Base-by-base conservation (phyloP, 1,284 basidiomycete genomes). In the Leucocoprinus gongylophorus region DNA sequence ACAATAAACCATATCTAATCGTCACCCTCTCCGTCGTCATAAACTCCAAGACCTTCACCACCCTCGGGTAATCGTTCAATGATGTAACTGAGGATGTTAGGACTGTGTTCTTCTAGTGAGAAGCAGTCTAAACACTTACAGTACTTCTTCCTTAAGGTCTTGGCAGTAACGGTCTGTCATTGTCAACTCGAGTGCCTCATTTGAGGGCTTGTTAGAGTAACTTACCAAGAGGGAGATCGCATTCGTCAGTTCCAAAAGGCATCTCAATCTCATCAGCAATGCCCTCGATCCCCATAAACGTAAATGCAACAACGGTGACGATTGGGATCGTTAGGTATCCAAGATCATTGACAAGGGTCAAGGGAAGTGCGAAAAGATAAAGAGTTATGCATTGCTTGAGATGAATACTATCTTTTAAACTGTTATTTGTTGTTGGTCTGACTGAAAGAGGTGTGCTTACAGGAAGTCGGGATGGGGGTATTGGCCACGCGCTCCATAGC, bases 231-330 rank as follows among this genome's bases (percentile, higher is more conserved):
- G 88, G 81, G 56, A 92, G 71, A 66, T 86, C 84, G 3, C 74
- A 71, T 12, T 75, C 69, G 61, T 87, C 82, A 28, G 70, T 68
- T 15, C 85, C 86, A 56, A 88, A 89, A 2, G 92, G 92, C 84
- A 89, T 88, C 65, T 95, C 92, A 57, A 94, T 90, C 68, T 93
- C 85, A 56, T 92, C 85, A 0, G 91, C 91, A 56, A 95, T 94
- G 9, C 91, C 91, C 69, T 95, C 93, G 50, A 95, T 87, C 10
- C 91, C 92, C 85, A 93, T 92, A 56, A 95, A 78, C 3, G 88
- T 93, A 69, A 95, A 91, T 12, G 88, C 85, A 29, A 91, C 85
- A 3, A 87, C 81, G 20, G 87, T 88, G 9, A 90, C 83, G 28
- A 94, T 75, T n/a, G 87, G 88, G 17, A 95, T 74, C 64, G 85